Evolutionary conservation across 768 basidiomycete genomes (phyloP).

Genomic region (Leccinellum luteum): DNA sequence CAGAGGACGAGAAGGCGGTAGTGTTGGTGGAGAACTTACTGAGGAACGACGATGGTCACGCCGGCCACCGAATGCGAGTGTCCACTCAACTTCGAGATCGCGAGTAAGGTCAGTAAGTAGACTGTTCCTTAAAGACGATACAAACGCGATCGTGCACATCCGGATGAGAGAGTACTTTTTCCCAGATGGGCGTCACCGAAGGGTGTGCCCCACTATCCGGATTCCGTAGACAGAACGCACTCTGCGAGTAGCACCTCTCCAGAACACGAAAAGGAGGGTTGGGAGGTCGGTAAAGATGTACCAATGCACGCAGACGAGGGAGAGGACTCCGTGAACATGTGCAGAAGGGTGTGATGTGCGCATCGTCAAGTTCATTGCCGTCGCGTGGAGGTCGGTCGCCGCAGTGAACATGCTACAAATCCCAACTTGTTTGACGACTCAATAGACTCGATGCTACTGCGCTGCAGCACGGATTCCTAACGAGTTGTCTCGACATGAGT

Average conservation of each 20-base stretch:
- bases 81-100: neutral
- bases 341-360: too few relatives aligned
- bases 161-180: neutral
- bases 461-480: too few relatives aligned
- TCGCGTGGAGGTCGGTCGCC: neutral
- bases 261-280: neutral
- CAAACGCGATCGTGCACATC: neutral
- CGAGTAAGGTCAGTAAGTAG: too few relatives aligned
- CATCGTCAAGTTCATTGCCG: neutral
- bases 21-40: too few relatives aligned
- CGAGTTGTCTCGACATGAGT: too few relatives aligned
- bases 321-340: neutral
- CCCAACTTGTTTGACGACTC: constrained; percentile 8
- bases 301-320: neutral
- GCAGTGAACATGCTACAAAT: constrained; percentile 4
- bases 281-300: neutral
- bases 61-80: neutral
- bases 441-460: neutral
- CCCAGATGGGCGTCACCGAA: neutral
- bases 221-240: too few relatives aligned
- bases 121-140: neutral
- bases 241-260: too few relatives aligned
- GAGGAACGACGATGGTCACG: neutral
- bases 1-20: neutral
- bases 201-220: neutral